Evolutionary conservation across 352 stramenopile species (phyloP), one percentile per base, ranked within the genome.

Genomic region (Pythium aristosporum): DNA sequence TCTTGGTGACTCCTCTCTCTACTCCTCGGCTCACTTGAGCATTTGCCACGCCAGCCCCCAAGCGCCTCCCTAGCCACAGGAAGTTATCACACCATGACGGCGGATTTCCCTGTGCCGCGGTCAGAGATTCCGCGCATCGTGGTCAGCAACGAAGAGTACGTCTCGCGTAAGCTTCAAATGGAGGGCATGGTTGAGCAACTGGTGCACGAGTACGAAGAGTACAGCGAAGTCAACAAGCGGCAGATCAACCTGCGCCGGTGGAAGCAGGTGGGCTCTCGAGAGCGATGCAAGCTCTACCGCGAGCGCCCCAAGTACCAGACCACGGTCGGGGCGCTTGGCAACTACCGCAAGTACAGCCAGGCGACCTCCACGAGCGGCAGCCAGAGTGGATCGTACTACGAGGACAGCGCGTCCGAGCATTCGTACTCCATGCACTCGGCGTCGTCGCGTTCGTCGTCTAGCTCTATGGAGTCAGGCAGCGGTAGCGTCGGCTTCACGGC

Each of bases 61-160:
- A n/a, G n/a, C n/a, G n/a, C n/a, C n/a, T n/a, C n/a, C n/a, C n/a
- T n/a, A n/a, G n/a, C n/a, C n/a, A n/a, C n/a, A n/a, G n/a, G n/a
- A n/a, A n/a, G n/a, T n/a, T n/a, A n/a, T n/a, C n/a, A n/a, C 21
- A 61, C 21, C 0, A 71, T 71, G 70, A 66, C 66, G 63, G 65
- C 57, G 13, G 66, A 68, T 47, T 82, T 82, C 60, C 72, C 75
- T 0, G 39, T 78, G 42, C 66, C 72, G 25, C 69, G 75, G 16
- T 36, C 58, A 36, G 71, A 73, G 65, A 63, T 80, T 56, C 63
- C 72, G 10, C 59, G 61, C 44, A 44, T 79, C 25, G 30, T 60
- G 12, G 62, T 61, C 9, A 67, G 50, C 30, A 34, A 48, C 4
- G 44, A 71, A 18, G 65, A 71, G 52, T 71, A 71, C 42, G 4